These are phyloP conservation scores for Lumnitzera littorea DNA, from an alignment of 345 rosid species.

Conservation along the genomic window DNA sequence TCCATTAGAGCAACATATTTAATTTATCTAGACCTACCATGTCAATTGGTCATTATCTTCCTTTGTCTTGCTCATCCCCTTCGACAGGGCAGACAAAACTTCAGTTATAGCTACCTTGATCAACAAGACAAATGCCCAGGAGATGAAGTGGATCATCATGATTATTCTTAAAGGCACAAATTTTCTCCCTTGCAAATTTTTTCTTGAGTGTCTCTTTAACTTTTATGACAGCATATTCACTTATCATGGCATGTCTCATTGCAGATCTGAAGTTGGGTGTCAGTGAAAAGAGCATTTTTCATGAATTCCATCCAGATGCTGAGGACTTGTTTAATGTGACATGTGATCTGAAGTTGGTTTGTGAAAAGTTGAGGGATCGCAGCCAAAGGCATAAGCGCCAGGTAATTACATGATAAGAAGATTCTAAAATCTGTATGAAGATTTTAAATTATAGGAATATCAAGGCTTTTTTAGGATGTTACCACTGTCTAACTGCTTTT, in stretches of 20 bases:
- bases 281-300: constrained; percentile 88
- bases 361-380: constrained; percentile 75
- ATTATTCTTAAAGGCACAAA: constrained; percentile 75
- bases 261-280: constrained; percentile 90
- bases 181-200: neutral
- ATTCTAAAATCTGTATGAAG: no score
- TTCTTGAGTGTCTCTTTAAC: neutral
- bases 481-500: no score
- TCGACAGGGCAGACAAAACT: constrained; percentile 57
- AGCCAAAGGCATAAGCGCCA: constrained; percentile 87
- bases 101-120: constrained; percentile 64
- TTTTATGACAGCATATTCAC: neutral
- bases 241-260: constrained; percentile 11
- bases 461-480: no score
- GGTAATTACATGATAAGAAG: constrained; percentile 31
- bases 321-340: constrained; percentile 96
- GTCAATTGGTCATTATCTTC: neutral
- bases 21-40: no score
- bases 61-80: neutral
- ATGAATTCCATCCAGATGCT: constrained; percentile 96
- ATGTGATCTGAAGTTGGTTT: constrained; percentile 89
- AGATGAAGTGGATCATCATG: constrained; percentile 95
- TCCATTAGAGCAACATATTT: no score
- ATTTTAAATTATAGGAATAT: no score
- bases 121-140: constrained; percentile 90